Evolutionary conservation across 805 yeast genomes (phyloP).

Genomic region (Metschnikowia cubensis): DNA sequence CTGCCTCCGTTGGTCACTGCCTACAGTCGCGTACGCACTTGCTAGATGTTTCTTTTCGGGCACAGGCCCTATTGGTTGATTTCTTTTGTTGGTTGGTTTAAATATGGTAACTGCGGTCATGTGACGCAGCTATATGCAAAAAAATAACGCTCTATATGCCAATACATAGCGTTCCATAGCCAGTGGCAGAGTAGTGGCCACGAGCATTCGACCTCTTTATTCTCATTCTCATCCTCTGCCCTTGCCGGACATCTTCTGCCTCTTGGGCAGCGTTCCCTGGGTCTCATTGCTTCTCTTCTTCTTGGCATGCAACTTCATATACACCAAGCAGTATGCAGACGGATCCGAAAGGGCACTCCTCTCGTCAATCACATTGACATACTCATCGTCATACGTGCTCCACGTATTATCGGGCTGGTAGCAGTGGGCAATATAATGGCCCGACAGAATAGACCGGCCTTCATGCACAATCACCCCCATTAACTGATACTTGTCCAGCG

Average conservation of each 20-base stretch:
- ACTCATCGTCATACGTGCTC: conserved; percentile 94
- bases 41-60: not conserved
- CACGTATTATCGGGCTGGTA: conserved; percentile 89
- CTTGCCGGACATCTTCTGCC: not conserved
- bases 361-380: conserved; percentile 68
- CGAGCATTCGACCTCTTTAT: too few species aligned
- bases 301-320: conserved; percentile 70
- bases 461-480: conserved; percentile 87
- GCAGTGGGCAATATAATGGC: conserved; percentile 90
- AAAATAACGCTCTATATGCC: conserved; percentile 2
- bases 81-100: conserved; percentile 1
- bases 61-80: not conserved
- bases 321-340: conserved; percentile 85
- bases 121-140: conserved; percentile 4
- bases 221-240: too few species aligned
- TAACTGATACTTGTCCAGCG: conserved; percentile 51
- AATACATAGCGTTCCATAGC: not conserved
- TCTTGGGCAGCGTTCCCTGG: not conserved
- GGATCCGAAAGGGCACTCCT: conserved; percentile 75
- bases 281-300: conserved; percentile 5
- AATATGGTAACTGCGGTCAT: not conserved
- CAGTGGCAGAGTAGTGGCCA: not conserved
- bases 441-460: conserved; percentile 87
- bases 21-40: too few species aligned
- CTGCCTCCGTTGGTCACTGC: too few species aligned